Conservation (phyloP, 1,139 yeast genomes). For the Hyphopichia khmerensis region DNA sequence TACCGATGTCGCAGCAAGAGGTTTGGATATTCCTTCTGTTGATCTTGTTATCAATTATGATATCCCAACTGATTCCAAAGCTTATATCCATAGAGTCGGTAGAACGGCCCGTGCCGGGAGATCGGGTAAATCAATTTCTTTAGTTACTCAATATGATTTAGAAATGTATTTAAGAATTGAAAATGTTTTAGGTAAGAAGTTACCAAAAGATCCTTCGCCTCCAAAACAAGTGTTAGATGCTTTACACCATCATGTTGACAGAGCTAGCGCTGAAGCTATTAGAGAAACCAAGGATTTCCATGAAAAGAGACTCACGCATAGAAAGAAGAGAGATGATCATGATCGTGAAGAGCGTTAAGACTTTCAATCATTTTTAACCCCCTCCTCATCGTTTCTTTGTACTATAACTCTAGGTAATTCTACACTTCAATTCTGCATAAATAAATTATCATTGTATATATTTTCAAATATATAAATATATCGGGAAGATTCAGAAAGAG, state of each 20-base stretch:
- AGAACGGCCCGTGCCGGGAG: constrained; percentile 98
- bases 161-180: constrained; percentile 88
- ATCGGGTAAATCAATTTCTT: constrained; percentile 86
- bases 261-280: constrained; percentile 89
- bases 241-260: constrained; percentile 83
- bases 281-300: constrained; percentile 79
- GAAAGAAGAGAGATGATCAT: constrained; percentile 41
- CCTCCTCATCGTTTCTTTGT: no score
- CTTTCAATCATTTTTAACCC: no score
- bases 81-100: constrained; percentile 96
- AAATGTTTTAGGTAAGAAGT: constrained; percentile 74
- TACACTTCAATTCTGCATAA: constrained; percentile 1
- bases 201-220: constrained; percentile 76
- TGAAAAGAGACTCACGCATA: constrained; percentile 32
- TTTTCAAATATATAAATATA: background rate
- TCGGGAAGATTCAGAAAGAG: background rate
- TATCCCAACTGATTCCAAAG: constrained; percentile 97
- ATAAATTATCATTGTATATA: background rate
- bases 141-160: constrained; percentile 92
- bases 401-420: background rate
- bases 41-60: constrained; percentile 92
- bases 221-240: constrained; percentile 76
- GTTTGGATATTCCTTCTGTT: constrained; percentile 92
- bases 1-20: constrained; percentile 98
- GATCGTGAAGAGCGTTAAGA: constrained; percentile 47